Conservation (phyloP, 305 asterid genomes). For the Plantago rigida region DNA sequence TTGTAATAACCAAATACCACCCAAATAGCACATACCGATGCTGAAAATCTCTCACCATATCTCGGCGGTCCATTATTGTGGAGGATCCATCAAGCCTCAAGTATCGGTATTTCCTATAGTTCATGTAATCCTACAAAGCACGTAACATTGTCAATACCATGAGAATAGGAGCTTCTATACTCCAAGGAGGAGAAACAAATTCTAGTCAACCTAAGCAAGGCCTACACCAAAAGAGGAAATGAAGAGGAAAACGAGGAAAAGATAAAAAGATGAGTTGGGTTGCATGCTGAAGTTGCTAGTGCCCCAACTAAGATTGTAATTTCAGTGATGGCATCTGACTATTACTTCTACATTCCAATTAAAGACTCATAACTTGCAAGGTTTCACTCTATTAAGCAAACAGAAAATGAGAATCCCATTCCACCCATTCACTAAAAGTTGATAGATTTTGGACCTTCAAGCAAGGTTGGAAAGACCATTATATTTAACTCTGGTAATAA, state of each 20-base stretch:
- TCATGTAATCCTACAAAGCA: constrained; percentile 82
- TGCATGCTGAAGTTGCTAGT: constrained; percentile 6
- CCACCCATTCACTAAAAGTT: too few relatives aligned
- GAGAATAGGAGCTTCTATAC: too few relatives aligned
- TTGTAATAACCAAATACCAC: neutral
- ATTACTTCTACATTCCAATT: neutral
- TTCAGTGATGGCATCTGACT: neutral
- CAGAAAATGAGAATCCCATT: neutral
- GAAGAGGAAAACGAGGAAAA: too few relatives aligned
- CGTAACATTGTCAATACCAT: constrained; percentile 18
- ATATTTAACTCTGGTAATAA: too few relatives aligned
- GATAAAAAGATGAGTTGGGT: neutral
- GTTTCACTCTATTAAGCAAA: neutral
- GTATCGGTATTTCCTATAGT: constrained; percentile 78
- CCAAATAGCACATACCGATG: constrained; percentile 50
- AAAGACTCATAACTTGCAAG: neutral
- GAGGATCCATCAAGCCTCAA: constrained; percentile 96
- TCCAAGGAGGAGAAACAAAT: too few relatives aligned
- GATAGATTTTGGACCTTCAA: too few relatives aligned
- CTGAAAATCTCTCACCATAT: constrained; percentile 97
- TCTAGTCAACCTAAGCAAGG: too few relatives aligned
- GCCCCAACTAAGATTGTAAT: neutral
- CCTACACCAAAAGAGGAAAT: too few relatives aligned
- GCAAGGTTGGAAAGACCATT: too few relatives aligned
- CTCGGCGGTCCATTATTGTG: constrained; percentile 89